phyloP scores from a whole-genome alignment of 2,329 filamentous ascomycete species.

The Colletotrichum graminicola region DNA sequence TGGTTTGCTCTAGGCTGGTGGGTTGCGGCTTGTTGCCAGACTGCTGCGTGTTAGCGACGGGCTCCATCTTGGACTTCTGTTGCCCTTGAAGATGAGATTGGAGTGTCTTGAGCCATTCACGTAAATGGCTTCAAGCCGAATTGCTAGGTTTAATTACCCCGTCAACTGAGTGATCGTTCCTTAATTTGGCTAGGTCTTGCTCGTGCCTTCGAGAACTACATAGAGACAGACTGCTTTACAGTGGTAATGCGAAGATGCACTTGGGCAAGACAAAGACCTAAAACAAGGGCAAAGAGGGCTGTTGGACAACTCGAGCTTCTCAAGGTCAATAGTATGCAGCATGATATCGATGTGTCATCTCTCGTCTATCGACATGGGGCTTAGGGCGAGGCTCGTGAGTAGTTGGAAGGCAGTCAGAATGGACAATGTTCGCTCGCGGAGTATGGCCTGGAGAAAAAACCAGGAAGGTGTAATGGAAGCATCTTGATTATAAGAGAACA shows the following conservation, averaged over 20 bases:
- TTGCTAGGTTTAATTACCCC: neutral
- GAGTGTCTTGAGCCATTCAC: neutral
- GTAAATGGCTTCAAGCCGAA: neutral
- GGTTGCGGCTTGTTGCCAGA: neutral
- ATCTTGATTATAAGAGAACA: neutral
- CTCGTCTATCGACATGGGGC: too few species aligned
- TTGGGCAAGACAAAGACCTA: neutral
- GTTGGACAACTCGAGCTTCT: neutral
- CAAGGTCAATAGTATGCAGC: neutral
- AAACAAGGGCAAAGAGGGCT: neutral
- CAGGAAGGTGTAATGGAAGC: neutral
- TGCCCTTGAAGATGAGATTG: neutral
- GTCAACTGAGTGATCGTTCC: neutral
- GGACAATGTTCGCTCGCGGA: neutral
- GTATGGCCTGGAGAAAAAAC: rapidly evolving
- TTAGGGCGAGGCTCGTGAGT: too few species aligned
- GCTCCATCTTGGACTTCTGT: neutral
- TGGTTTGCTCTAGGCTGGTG: neutral
- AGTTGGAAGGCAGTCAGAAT: neutral
- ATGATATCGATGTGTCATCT: neutral
- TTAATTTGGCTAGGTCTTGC: neutral
- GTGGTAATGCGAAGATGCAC: neutral
- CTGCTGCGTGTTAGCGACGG: neutral
- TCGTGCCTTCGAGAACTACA: neutral
- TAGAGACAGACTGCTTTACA: neutral